phyloP scores from a whole-genome alignment of 139 green algal species.

The Eudorina sp. region DNA sequence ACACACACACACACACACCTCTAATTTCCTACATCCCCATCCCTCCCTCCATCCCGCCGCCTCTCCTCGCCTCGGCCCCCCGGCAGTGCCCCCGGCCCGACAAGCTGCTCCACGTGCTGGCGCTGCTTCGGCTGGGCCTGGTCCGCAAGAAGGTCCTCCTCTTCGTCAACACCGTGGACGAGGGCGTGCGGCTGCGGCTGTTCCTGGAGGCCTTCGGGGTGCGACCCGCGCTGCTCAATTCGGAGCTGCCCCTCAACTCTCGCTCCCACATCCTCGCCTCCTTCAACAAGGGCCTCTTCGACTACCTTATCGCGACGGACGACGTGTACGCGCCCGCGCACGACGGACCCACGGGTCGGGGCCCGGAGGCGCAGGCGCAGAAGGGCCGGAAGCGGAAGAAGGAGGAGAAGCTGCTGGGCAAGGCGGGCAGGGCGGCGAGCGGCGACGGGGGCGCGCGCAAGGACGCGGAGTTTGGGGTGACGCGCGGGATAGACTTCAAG shows the following conservation, averaged over 20 bases:
- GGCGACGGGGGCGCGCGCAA: conserved; percentile 52
- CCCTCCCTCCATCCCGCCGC: background rate
- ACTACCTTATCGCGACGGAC: conserved; percentile 92
- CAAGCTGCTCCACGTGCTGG: conserved; percentile 82
- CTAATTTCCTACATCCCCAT: background rate
- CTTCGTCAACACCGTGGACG: conserved; percentile 92
- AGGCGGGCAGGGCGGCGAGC: background rate
- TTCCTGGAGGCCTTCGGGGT: conserved; percentile 97
- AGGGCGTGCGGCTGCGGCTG: conserved; percentile 78
- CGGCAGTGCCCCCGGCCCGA: conserved; percentile 57
- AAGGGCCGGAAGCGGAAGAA: conserved; percentile 18
- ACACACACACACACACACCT: conserved; percentile 1
- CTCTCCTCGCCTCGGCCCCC: conserved; percentile 41
- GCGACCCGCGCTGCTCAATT: conserved; percentile 81
- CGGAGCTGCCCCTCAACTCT: conserved; percentile 91
- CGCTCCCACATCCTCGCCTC: conserved; percentile 68
- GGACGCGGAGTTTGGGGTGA: conserved; percentile 96
- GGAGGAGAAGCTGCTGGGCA: conserved; percentile 49
- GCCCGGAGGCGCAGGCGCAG: conserved; percentile 31
- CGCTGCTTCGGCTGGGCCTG: conserved; percentile 85
- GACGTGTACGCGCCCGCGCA: conserved; percentile 39
- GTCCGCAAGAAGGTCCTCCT: conserved; percentile 89
- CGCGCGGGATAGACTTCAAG: conserved; percentile 97
- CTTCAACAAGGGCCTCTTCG: conserved; percentile 89
- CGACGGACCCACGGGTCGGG: conserved; percentile 29